Conservation (phyloP, 169 alveolate genomes). For the Plasmodium cynomolgi region DNA sequence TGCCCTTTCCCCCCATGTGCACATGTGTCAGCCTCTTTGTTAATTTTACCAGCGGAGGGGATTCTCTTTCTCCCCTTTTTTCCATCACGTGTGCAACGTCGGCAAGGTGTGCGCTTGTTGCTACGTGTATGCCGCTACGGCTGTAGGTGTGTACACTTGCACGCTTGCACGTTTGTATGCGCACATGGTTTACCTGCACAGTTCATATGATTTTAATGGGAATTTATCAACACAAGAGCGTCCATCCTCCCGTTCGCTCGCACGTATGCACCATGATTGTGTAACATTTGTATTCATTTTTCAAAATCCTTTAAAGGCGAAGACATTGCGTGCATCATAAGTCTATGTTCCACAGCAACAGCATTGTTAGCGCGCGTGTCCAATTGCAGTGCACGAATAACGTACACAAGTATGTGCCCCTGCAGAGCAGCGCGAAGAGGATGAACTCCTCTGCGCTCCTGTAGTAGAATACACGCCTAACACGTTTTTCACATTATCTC, state of each 20-base stretch:
- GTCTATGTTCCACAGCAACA: slow-evolving; percentile 6
- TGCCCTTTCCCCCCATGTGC: not conserved
- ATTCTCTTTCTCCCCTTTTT: not conserved
- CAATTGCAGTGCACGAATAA: not conserved
- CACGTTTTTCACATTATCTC: not conserved
- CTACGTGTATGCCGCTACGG: not conserved
- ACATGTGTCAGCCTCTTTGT: not conserved
- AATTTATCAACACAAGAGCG: slow-evolving; percentile 14
- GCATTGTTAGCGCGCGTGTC: not conserved
- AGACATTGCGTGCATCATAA: not conserved
- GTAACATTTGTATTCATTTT: slow-evolving; percentile 40
- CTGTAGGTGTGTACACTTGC: not conserved
- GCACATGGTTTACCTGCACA: not conserved
- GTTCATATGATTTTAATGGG: not conserved
- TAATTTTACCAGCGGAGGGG: slow-evolving; percentile 11
- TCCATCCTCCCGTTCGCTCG: not conserved
- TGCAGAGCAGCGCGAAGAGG: not conserved
- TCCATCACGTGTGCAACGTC: not conserved
- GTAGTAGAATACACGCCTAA: not conserved
- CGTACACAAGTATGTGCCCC: not conserved
- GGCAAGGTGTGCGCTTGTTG: not conserved
- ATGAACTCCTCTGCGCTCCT: not conserved
- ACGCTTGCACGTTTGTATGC: not conserved
- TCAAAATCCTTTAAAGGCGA: slow-evolving; percentile 6
- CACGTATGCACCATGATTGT: not conserved